Evolutionary conservation across 495 filamentous ascomycete species (phyloP).

Genomic region (Clavariopsis aquatica): DNA sequence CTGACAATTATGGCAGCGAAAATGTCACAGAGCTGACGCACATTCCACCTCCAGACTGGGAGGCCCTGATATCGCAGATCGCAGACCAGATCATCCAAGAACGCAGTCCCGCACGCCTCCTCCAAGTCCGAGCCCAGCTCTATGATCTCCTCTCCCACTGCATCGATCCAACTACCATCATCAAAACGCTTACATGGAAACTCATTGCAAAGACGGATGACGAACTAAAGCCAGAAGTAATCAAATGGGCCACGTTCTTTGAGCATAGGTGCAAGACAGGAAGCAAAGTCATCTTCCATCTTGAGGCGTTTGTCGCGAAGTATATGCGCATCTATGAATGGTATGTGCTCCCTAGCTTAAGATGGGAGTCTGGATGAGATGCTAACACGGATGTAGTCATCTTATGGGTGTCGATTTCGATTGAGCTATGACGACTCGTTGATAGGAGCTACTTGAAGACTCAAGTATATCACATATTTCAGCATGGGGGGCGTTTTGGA

Average conservation of each 20-base stretch:
- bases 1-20: constrained; percentile 59
- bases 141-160: constrained; percentile 97
- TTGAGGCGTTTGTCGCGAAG: constrained; percentile 97
- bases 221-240: constrained; percentile 82
- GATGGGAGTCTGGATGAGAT: constrained; percentile 12
- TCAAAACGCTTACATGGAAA: constrained; percentile 92
- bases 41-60: constrained; percentile 95
- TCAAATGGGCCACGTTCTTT: constrained; percentile 95
- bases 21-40: constrained; percentile 82
- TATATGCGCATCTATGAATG: constrained; percentile 94
- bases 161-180: constrained; percentile 87
- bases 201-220: constrained; percentile 85
- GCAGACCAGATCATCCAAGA: constrained; percentile 90
- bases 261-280: constrained; percentile 90
- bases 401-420: constrained; percentile 83
- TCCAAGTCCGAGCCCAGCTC: constrained; percentile 84
- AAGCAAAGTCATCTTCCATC: constrained; percentile 93
- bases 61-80: constrained; percentile 80
- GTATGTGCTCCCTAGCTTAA: constrained; percentile 43
- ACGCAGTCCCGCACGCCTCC: constrained; percentile 79
- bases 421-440: not conserved
- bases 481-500: constrained; percentile 1
- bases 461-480: not conserved
- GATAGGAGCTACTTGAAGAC: not conserved
- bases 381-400: constrained; percentile 55